Conservation (phyloP, 225 moss, liverwort and hornwort species). For the Marchantia paleacea region DNA sequence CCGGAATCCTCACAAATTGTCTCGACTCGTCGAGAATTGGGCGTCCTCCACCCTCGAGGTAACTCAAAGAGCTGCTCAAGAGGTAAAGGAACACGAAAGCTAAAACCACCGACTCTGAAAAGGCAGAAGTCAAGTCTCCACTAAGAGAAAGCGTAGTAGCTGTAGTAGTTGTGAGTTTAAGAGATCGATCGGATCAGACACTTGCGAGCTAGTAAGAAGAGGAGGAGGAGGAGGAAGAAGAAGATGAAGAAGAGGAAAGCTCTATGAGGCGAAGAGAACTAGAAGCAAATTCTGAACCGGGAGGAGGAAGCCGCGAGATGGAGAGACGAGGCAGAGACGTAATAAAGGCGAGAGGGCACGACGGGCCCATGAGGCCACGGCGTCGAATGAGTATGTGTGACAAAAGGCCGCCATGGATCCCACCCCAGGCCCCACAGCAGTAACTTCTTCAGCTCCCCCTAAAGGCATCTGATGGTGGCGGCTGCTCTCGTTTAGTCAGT, state of each 20-base stretch:
- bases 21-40: neutral
- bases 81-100: neutral
- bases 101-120: neutral
- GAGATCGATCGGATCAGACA: neutral
- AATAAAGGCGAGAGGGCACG: slow-evolving; percentile 13
- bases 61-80: too few species aligned
- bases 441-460: neutral
- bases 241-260: neutral
- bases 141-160: too few species aligned
- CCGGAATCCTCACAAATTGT: too few species aligned
- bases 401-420: neutral
- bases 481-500: neutral
- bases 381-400: neutral
- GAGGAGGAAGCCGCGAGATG: slow-evolving; percentile 9
- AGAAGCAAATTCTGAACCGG: neutral
- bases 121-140: too few species aligned
- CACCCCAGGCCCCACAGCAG: neutral
- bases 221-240: neutral
- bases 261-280: neutral
- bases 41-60: neutral
- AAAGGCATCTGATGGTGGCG: neutral
- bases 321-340: neutral
- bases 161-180: too few species aligned
- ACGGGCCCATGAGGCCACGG: neutral
- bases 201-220: neutral